Conservation (phyloP, 1,284 basidiomycete genomes). For the Sanghuangporus sanghuang region DNA sequence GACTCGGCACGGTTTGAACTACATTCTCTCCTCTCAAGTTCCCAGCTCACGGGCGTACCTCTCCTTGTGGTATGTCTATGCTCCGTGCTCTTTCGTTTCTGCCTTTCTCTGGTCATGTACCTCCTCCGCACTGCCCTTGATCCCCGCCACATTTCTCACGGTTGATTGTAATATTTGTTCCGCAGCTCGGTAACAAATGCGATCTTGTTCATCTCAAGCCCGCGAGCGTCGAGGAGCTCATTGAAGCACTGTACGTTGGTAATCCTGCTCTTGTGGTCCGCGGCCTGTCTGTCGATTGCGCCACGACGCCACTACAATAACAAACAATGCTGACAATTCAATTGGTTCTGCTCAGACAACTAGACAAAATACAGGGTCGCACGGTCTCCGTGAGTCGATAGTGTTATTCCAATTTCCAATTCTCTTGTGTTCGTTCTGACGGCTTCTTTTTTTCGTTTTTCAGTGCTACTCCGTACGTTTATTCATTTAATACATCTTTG, state of each 20-base stretch:
- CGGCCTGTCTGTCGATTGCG: neutral
- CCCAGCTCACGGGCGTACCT: conserved; percentile 75
- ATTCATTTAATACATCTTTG: conserved; percentile 18
- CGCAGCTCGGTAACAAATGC: conserved; percentile 92
- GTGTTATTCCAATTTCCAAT: neutral
- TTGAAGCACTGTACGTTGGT: conserved; percentile 64
- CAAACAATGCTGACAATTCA: neutral
- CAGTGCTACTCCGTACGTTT: conserved; percentile 75
- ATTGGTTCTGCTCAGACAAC: conserved; percentile 42
- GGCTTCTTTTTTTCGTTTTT: conserved; percentile 19
- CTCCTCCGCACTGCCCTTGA: neutral
- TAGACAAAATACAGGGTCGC: conserved; percentile 79
- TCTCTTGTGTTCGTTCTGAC: neutral
- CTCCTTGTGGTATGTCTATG: conserved; percentile 64
- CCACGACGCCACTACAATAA: conserved; percentile 1
- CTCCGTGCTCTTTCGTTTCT: neutral
- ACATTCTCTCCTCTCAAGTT: conserved; percentile 77
- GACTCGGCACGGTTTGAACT: conserved; percentile 87
- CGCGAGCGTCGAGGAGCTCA: conserved; percentile 81
- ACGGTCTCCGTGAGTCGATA: conserved; percentile 72
- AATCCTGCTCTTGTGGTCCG: conserved; percentile 5
- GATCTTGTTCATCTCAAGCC: conserved; percentile 79
- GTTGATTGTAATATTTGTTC: neutral
- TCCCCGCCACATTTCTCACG: neutral
- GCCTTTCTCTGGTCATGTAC: neutral